phyloP scores from a whole-genome alignment of 164 flowering plant species.

The Berberis thunbergii region DNA sequence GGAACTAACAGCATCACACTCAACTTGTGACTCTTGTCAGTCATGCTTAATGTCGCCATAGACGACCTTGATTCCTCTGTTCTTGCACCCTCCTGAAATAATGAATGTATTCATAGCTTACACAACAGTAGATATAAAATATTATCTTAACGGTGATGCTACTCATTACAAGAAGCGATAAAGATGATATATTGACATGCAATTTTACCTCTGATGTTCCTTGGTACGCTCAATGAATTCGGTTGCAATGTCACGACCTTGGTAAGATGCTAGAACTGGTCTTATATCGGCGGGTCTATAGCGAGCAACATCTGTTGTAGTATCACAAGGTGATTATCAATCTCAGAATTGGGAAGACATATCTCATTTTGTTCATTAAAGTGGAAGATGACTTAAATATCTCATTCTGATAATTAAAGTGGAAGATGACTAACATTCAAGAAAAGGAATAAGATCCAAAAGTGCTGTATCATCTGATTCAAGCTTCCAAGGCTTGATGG shows the following conservation, averaged over 20 bases:
- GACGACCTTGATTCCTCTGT: too few relatives aligned
- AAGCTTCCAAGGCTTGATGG: conserved; percentile 68
- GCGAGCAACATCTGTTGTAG: conserved; percentile 62
- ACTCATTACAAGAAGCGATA: background rate
- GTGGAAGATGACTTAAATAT: too few relatives aligned
- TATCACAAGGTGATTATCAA: background rate
- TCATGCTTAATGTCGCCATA: too few relatives aligned
- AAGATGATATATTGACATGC: background rate
- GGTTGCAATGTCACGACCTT: conserved; percentile 61
- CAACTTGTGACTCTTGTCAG: too few relatives aligned
- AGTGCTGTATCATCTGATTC: conserved; percentile 72
- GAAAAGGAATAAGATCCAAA: conserved; percentile 82
- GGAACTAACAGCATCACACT: too few relatives aligned
- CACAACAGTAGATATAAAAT: background rate
- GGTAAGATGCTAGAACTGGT: conserved; percentile 67
- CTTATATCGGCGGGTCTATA: conserved; percentile 80
- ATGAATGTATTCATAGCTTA: too few relatives aligned
- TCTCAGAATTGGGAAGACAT: background rate
- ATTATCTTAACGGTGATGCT: background rate
- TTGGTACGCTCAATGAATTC: conserved; percentile 79
- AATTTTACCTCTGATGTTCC: conserved; percentile 63
- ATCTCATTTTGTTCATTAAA: too few relatives aligned
- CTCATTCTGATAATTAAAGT: too few relatives aligned
- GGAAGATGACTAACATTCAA: conserved; percentile 51
- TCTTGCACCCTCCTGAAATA: too few relatives aligned